Evolutionary conservation across 768 basidiomycete genomes (phyloP).

Genomic region (Serendipita indica): DNA sequence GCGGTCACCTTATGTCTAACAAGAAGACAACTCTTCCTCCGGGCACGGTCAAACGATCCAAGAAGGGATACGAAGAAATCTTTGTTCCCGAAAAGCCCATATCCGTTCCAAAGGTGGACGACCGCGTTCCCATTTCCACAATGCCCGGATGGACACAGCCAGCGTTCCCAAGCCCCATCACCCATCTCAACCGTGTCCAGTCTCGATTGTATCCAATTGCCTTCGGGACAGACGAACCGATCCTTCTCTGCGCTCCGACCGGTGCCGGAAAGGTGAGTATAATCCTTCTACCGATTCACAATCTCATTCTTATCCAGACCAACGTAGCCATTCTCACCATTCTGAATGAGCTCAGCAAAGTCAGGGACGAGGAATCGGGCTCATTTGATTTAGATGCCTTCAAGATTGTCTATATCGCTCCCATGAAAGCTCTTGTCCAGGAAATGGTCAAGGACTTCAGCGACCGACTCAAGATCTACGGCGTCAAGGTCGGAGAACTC

Average conservation of each 20-base stretch:
- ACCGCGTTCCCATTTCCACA: conserved; percentile 52
- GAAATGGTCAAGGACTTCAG: conserved; percentile 97
- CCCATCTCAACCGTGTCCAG: conserved; percentile 78
- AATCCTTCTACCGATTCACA: not conserved
- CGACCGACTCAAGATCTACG: conserved; percentile 50
- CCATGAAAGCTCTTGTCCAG: conserved; percentile 98
- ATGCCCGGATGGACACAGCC: conserved; percentile 77
- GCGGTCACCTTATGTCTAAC: conserved; percentile 95
- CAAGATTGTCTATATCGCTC: conserved; percentile 95
- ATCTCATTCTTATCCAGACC: conserved; percentile 38
- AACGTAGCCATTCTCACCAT: conserved; percentile 96
- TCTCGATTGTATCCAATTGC: conserved; percentile 86
- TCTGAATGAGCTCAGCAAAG: conserved; percentile 77
- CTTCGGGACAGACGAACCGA: conserved; percentile 87
- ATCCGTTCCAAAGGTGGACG: conserved; percentile 37
- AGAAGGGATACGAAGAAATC: conserved; percentile 96
- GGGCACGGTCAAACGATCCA: conserved; percentile 90
- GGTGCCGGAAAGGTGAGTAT: conserved; percentile 86
- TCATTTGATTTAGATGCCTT: conserved; percentile 73
- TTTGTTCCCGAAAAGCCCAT: conserved; percentile 86
- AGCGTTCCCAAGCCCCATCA: conserved; percentile 60
- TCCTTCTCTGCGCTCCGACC: conserved; percentile 92
- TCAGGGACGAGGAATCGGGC: conserved; percentile 70
- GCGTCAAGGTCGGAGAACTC: conserved; percentile 82
- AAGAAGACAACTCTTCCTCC: conserved; percentile 97